Evolutionary conservation across 108 stramenopile genomes (phyloP), one percentile per base, ranked within the genome.

Genomic region (Chaetoceros tenuissimus): DNA sequence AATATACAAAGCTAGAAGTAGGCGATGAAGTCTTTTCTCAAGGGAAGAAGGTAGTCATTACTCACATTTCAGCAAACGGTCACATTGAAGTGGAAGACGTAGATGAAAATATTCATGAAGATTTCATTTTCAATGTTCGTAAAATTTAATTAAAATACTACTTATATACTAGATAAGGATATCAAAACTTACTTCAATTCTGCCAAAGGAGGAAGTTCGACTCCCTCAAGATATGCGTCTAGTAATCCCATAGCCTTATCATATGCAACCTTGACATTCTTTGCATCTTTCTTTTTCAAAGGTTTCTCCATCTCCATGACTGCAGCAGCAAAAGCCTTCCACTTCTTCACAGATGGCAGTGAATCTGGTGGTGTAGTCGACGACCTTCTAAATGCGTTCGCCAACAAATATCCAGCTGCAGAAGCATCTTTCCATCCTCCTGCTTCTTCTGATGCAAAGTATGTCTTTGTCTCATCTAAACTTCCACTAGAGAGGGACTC

Each of bases 371-470:
- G 63, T 20, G 80, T 72, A 2, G 72, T 67, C 8, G 75, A 75
- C 48, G 55, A 78, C 3, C 77, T 74, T 49, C 81, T 79, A 55
- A 87, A 87, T 5, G 85, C 85, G 56, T 87, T 87, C 28, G 85
- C 66, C 51, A 87, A 40, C 20, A 89, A 53, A 62, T 82, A 89
- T 28, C 84, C 89, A 16, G 89, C 89, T 25, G 85, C 54, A 26
- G 68, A 80, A 8, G 79, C 49, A 67, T 92, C 89, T 55, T 82
- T 82, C 84, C 84, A 92, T 16, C 74, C 63, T 16, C 88, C 88
- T 50, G 54, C 76, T 21, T 83, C 81, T 55, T 78, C 64, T 1
- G 66, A 63, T 3, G 63, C 53, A 61, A 92, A 85, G 58, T 71
- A 92, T 17, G 72, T 67, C 21, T 76, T 73, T 0, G 78, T 66